A percentile compares a stretch with the other conserved stretches of the same genome.
Conservation (phyloP, 169 alveolate genomes). For the Plasmodium fragile region DNA sequence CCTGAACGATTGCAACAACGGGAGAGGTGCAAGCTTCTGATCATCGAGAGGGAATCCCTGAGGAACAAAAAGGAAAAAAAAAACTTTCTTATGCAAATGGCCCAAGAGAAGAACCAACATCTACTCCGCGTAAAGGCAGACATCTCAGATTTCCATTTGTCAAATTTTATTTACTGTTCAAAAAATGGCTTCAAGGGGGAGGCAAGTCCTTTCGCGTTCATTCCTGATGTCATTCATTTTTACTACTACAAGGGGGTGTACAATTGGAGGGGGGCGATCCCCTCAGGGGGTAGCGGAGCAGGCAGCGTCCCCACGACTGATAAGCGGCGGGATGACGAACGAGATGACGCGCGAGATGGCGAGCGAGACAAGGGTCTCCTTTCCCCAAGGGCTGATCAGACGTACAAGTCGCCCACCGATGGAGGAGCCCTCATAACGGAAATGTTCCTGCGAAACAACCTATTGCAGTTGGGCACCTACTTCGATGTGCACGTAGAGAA, state of each 20-base stretch:
- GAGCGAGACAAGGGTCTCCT: not conserved
- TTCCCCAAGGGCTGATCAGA: not conserved
- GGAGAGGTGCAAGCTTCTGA: slow-evolving; percentile 41
- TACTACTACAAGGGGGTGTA: slow-evolving; percentile 41
- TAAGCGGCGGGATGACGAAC: not conserved
- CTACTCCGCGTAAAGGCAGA: slow-evolving; percentile 36
- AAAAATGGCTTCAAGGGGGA: not conserved
- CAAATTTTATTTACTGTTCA: not conserved
- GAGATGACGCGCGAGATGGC: not conserved
- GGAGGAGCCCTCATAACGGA: not conserved
- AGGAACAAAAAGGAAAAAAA: slow-evolving; percentile 67
- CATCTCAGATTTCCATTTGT: slow-evolving; percentile 28
- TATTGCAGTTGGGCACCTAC: not conserved
- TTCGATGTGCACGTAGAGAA: slow-evolving; percentile 41
- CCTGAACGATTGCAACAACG: not conserved
- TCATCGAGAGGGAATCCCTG: slow-evolving; percentile 41
- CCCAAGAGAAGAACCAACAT: slow-evolving; percentile 11
- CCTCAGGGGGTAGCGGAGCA: no score
- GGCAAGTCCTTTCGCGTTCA: not conserved
- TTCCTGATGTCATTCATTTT: slow-evolving; percentile 35
- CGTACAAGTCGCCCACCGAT: not conserved
- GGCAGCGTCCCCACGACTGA: not conserved
- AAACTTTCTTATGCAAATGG: slow-evolving; percentile 54
- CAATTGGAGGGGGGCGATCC: not conserved
- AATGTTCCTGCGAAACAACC: not conserved